Conservation (phyloP, 208 protist species). For the Borovskyia barvae region DNA sequence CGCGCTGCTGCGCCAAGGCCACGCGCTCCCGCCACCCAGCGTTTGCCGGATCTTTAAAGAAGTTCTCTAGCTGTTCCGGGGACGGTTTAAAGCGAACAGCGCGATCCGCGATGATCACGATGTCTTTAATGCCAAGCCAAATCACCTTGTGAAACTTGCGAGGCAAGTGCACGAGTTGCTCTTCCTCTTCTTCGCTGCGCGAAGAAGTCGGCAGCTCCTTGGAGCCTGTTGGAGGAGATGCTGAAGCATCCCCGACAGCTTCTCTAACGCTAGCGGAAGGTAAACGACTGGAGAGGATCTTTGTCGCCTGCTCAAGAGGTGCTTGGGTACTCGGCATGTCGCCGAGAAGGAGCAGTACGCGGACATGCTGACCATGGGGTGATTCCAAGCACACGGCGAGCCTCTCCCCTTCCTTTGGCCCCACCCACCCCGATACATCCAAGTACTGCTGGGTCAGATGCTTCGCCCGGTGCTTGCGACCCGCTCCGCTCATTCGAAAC, state of each 20-base stretch:
- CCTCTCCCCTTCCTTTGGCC: constrained; percentile 38
- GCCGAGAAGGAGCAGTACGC: constrained; percentile 40
- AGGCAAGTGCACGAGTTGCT: constrained; percentile 64
- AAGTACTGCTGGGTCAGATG: constrained; percentile 79
- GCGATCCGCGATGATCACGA: constrained; percentile 67
- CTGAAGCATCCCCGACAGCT: too few relatives aligned
- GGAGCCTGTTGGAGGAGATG: too few relatives aligned
- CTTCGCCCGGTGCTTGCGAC: constrained; percentile 83
- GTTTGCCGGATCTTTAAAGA: constrained; percentile 38
- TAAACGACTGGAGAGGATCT: background rate
- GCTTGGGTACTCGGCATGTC: background rate
- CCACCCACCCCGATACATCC: constrained; percentile 50
- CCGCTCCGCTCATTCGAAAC: constrained; percentile 85
- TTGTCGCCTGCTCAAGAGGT: background rate
- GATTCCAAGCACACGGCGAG: constrained; percentile 72
- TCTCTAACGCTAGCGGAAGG: background rate
- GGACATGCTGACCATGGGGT: constrained; percentile 73
- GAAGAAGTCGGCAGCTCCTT: too few relatives aligned
- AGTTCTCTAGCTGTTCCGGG: constrained; percentile 69
- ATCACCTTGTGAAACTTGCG: constrained; percentile 90
- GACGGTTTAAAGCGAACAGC: constrained; percentile 73
- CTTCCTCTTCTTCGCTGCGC: background rate
- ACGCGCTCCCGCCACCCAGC: constrained; percentile 42
- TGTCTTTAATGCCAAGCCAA: constrained; percentile 75
- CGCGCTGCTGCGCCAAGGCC: constrained; percentile 33